phyloP scores from a whole-genome alignment of 805 yeast species.

The Starmerella apis region DNA sequence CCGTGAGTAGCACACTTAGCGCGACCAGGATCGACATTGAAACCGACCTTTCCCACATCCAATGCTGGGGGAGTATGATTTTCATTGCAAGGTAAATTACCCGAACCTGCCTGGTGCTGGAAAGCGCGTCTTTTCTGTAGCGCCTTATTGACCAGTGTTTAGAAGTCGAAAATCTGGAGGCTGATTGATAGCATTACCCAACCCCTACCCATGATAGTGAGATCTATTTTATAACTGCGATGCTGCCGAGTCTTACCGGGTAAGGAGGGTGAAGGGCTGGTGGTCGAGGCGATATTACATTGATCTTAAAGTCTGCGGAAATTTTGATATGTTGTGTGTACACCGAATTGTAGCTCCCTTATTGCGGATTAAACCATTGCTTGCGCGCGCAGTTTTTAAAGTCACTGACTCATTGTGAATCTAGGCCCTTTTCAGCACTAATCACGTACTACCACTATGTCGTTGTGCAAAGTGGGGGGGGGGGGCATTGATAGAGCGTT shows the following conservation, averaged over 20 bases:
- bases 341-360: too few species aligned
- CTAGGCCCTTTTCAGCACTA: background rate
- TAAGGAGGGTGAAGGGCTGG: background rate
- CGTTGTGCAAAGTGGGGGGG: background rate
- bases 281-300: too few species aligned
- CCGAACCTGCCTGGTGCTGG: background rate
- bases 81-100: background rate
- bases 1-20: background rate
- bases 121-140: background rate
- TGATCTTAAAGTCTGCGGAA: too few species aligned
- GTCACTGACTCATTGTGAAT: background rate
- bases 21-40: constrained; percentile 1
- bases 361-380: too few species aligned
- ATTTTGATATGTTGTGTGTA: too few species aligned
- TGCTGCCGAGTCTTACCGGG: background rate
- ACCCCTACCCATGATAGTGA: background rate
- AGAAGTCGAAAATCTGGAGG: constrained; percentile 6
- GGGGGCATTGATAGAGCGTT: constrained; percentile 1
- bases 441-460: constrained; percentile 1
- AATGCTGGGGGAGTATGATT: background rate
- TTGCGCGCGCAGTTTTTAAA: too few species aligned
- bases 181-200: background rate
- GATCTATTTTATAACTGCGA: background rate
- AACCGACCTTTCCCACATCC: background rate
- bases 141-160: background rate